Conservation (phyloP, 2,329 filamentous ascomycete genomes). For the Paecilomyces dactylethromorphus region DNA sequence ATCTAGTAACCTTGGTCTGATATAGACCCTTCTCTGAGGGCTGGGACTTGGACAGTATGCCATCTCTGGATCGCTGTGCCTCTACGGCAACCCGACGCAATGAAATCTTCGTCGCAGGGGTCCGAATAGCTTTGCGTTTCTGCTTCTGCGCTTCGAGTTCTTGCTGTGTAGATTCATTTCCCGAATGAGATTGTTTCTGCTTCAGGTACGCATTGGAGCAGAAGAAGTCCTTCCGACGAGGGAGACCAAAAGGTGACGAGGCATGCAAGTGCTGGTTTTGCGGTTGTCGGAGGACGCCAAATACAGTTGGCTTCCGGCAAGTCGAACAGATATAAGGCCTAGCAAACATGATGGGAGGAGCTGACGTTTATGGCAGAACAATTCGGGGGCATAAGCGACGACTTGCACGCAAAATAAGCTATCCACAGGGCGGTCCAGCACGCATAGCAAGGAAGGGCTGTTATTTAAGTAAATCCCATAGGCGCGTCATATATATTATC, state of each 20-base stretch:
- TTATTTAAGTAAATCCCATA: not conserved
- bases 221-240: conserved; percentile 58
- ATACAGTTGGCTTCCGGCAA: conserved; percentile 22
- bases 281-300: conserved; percentile 18
- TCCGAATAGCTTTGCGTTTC: conserved; percentile 45
- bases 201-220: conserved; percentile 56
- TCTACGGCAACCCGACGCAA: conserved; percentile 80
- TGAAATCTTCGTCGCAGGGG: conserved; percentile 60
- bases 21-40: conserved; percentile 28
- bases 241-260: conserved; percentile 25
- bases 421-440: not conserved
- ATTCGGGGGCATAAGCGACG: not conserved
- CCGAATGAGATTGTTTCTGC: conserved; percentile 21
- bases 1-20: conserved; percentile 27
- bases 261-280: conserved; percentile 29
- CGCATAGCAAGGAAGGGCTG: not conserved
- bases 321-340: conserved; percentile 22
- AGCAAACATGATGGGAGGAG: conserved; percentile 12
- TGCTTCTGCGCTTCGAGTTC: conserved; percentile 22
- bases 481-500: not conserved
- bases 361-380: not conserved
- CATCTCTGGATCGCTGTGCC: conserved; percentile 59
- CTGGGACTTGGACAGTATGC: conserved; percentile 43
- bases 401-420: not conserved
- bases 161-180: conserved; percentile 10